Base-by-base conservation (phyloP, 1,284 basidiomycete genomes). In the Mycena citricolor region DNA sequence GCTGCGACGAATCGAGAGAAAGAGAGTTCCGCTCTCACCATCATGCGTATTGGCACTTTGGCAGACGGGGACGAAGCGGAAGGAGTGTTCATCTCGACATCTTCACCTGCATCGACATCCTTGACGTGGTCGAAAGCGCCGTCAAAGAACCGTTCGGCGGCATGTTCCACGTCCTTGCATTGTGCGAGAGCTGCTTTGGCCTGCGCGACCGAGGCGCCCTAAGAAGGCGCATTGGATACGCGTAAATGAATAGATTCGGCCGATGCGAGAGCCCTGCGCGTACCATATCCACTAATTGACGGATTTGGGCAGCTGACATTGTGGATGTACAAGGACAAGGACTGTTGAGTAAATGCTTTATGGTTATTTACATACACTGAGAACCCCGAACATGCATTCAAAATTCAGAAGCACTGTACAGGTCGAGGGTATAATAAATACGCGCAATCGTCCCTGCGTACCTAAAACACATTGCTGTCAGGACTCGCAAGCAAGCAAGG, bases 81-180 rank as follows among this genome's bases (percentile, higher is more conserved):
- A 10, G 47, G 44, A n/a, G n/a, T n/a, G n/a, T n/a, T n/a, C 52
- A 54, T 54, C 16, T 42, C 37, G 30, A 43, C 33, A 49, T 54
- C 57, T n/a, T n/a, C n/a, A 23, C 61, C 62, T 17, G 60, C 61
- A 36, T 71, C 70, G n/a, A 73, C 80, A 44, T 83, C 82, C 42
- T 68, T 68, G 11, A 90, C 68, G 57, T 86, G 68, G 54, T 86
- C 83, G 56, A 90, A 91, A 54, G 84, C 81, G 14, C 90, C 91
- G 47, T 85, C 83, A 56, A 88, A 86, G 49, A 91, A 84, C 41
- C 72, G 79, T 61, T 89, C 90, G 3, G 91, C 90, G n/a, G 92
- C 91, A 57, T 86, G 74, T 86, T 90, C 90, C 23, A 90, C 86
- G 70, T 94, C 90, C 57, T 81, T 88, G 57, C 86, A 77, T 57